phyloP scores from a whole-genome alignment of 495 filamentous ascomycete genomes.

The Durotheca rogersii region DNA sequence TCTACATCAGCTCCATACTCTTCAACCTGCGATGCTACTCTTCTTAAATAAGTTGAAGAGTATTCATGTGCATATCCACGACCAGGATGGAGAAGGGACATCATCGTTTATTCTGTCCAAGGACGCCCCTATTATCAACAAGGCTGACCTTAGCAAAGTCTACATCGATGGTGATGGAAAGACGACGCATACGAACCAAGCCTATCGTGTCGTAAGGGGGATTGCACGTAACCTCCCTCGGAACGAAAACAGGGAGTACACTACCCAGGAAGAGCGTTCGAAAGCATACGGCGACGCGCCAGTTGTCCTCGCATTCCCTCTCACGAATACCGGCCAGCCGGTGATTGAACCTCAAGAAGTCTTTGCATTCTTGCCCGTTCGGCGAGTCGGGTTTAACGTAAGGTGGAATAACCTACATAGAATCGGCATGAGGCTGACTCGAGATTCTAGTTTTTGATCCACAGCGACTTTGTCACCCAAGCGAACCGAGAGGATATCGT shows the following conservation, averaged over 20 bases:
- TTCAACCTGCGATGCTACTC: constrained; percentile 39
- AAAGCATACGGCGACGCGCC: constrained; percentile 30
- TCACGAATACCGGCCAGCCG: constrained; percentile 28
- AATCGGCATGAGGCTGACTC: neutral
- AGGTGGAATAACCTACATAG: neutral
- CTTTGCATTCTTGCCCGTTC: constrained; percentile 45
- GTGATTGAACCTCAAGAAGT: constrained; percentile 31
- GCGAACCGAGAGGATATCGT: constrained; percentile 47
- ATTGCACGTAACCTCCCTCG: constrained; percentile 24
- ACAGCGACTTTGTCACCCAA: constrained; percentile 48
- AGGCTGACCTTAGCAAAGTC: constrained; percentile 9
- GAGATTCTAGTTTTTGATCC: constrained; percentile 47
- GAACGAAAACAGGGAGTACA: constrained; percentile 37
- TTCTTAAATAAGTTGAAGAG: constrained; percentile 41
- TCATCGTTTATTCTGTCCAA: constrained; percentile 12
- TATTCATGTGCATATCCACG: constrained; percentile 35
- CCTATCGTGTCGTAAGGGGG: constrained; percentile 30
- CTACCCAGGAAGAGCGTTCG: constrained; percentile 14
- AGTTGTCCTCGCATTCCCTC: constrained; percentile 45
- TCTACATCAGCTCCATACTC: constrained; percentile 34
- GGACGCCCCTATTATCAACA: neutral
- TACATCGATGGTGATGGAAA: neutral
- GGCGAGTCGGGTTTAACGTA: constrained; percentile 38
- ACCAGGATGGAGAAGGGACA: constrained; percentile 15
- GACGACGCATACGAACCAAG: constrained; percentile 4